Conservation (phyloP, 768 basidiomycete species). For the button mushroom (Agaricus bisporus) region DNA sequence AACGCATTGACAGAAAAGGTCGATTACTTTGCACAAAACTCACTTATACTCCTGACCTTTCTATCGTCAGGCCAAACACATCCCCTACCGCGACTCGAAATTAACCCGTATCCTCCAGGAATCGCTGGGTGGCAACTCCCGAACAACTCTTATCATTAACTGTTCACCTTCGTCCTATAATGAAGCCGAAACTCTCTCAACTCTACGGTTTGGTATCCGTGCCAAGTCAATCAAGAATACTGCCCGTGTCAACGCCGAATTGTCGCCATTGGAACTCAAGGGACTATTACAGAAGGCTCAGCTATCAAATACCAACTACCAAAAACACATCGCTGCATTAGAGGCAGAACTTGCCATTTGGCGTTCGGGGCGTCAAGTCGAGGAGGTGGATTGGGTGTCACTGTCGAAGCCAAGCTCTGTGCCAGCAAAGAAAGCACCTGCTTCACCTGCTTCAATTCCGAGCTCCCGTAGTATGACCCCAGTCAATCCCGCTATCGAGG, state of each 20-base stretch:
- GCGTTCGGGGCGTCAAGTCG: conserved; percentile 83
- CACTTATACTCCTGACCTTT: not conserved
- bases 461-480: conserved; percentile 62
- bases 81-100: conserved; percentile 98
- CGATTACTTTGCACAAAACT: not conserved
- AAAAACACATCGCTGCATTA: conserved; percentile 82
- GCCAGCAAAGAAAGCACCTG: conserved; percentile 54
- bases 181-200: conserved; percentile 92
- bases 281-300: conserved; percentile 86
- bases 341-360: conserved; percentile 90
- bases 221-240: conserved; percentile 99
- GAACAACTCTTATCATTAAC: conserved; percentile 98
- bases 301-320: conserved; percentile 73
- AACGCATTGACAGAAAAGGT: conserved; percentile 98
- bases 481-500: conserved; percentile 66
- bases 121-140: conserved; percentile 91
- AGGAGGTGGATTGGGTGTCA: conserved; percentile 75
- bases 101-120: conserved; percentile 99
- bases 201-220: conserved; percentile 98
- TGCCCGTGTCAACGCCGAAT: conserved; percentile 96
- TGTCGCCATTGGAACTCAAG: conserved; percentile 95
- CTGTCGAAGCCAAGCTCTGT: conserved; percentile 55
- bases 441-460: conserved; percentile 49
- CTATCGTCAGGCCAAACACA: conserved; percentile 73
- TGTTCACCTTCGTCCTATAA: conserved; percentile 98